Evolutionary conservation across 2,329 filamentous ascomycete genomes (phyloP), one percentile per base, ranked within the genome.

Genomic region (Botrytis cinerea): DNA sequence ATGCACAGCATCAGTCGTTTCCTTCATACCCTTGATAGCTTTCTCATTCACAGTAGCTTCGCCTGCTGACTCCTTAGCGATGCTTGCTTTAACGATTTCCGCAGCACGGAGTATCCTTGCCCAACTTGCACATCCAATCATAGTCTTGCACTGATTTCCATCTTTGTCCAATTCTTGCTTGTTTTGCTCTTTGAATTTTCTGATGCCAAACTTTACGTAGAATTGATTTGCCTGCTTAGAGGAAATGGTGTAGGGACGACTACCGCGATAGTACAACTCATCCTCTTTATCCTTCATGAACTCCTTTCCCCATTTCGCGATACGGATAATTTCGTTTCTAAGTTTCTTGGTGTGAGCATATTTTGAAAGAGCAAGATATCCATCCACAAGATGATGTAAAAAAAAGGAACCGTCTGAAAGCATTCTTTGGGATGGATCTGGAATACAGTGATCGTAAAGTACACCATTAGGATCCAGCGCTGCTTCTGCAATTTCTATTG

Each of bases 361-460:
- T 38, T 72, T 72, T 14, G 75, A 75, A 6, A 78, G 71, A 2
- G 72, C 74, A 3, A 61, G 10, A 61, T 75, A 78, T 4, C 76
- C 75, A 66, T 78, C 75, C 2, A 78, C 74, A 1, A 78, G 71
- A 51, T 77, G 76, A 60, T 78, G 76, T 1, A 78, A 40, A 48
- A 78, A 78, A 54, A 77, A 77, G 22, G 76, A 77, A 45, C 75
- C 71, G 35, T 78, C 75, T 3, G 75, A 76, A 35, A 77, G 75
- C 74, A 76, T 76, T 38, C 76, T 61, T 20, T 73, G 48, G 2
- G 54, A 25, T 25, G 54, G 20, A 22, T 73, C 51, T 4, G 68
- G 63, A 32, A 75, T 71, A 0, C 70, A 74, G 22, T 72, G 75
- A 71, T 78, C 76, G 51, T 73, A 75, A 40, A 78, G 45, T 0